Evolutionary conservation across 1,139 yeast species (phyloP).

Genomic region (Lodderomyces theae): DNA sequence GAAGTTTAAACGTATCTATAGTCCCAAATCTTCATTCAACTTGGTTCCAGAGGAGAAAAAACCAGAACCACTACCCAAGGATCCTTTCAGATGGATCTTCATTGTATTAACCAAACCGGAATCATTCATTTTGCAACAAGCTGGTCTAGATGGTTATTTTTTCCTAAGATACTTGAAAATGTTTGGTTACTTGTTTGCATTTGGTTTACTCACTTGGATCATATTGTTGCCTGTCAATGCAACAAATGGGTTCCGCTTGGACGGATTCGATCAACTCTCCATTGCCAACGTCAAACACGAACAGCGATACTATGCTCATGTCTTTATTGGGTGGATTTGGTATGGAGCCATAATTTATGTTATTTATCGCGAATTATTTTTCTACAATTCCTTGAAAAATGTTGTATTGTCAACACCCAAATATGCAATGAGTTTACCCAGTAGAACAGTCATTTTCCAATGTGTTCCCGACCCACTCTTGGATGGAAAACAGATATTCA

Average conservation of each 20-base stretch:
- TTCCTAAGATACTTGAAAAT: slow-evolving; percentile 56
- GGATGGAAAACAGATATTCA: slow-evolving; percentile 59
- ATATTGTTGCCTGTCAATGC: slow-evolving; percentile 67
- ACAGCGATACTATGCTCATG: slow-evolving; percentile 81
- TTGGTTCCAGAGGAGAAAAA: slow-evolving; percentile 58
- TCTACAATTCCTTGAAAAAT: slow-evolving; percentile 74
- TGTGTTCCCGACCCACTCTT: slow-evolving; percentile 70
- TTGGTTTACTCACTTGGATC: slow-evolving; percentile 46
- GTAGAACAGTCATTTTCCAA: slow-evolving; percentile 78
- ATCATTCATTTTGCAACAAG: slow-evolving; percentile 63
- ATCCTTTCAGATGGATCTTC: slow-evolving; percentile 61
- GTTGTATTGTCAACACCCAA: slow-evolving; percentile 80
- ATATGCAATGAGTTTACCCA: slow-evolving; percentile 68
- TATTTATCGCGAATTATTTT: slow-evolving; percentile 78
- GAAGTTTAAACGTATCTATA: slow-evolving; percentile 59
- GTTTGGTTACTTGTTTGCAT: slow-evolving; percentile 41
- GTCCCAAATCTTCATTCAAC: slow-evolving; percentile 61
- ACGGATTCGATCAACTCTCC: slow-evolving; percentile 77
- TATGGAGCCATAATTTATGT: slow-evolving; percentile 69
- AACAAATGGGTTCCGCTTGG: slow-evolving; percentile 48
- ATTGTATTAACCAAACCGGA: slow-evolving; percentile 59
- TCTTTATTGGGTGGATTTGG: slow-evolving; percentile 73
- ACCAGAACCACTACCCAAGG: slow-evolving; percentile 62
- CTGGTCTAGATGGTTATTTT: slow-evolving; percentile 75
- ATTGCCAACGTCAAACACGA: slow-evolving; percentile 63